Evolutionary conservation across 129 eudicot genomes (phyloP), one percentile per base, ranked within the genome.

Genomic region (Cynara cardunculus): DNA sequence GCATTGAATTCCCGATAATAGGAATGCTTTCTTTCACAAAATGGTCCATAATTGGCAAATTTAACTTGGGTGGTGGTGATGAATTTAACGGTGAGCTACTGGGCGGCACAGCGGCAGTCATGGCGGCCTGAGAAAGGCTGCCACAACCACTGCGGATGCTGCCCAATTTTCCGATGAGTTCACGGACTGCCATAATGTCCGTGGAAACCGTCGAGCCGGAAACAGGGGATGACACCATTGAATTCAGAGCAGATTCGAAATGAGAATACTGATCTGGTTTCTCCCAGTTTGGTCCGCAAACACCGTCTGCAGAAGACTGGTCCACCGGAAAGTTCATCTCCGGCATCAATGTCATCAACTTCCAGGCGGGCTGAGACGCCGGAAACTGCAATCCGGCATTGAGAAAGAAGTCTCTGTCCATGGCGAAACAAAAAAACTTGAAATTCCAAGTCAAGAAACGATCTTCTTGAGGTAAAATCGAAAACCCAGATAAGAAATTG

Each of bases 171-270:
- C 91, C 91, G 34, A 87, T 85, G 72, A 90, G 88, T 71, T 90
- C 90, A 25, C 93, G 82, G 72, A 87, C 85, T 26, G 79, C 81
- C 35, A 84, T 84, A 53, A 69, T 76, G 34, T 92, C 94, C 41
- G 68, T 77, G 12, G 89, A 70, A 1, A 59, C 69, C 1, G 76
- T 84, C 0, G 95, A 80, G 77, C 69, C 72, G 28, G 95, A 85
- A 77, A 83, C 88, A 8, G 94, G 89, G 72, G 95, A 88, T 1
- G 95, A 84, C 26, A 86, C 91, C 82, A 90, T 85, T 44, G 98
- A 93, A 86, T 89, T 88, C 80, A 86, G 49, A 30, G 91, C 76
- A 16, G 97, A 88, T 14, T 86, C 97, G 37, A 89, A 91, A 12
- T 89, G 92, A 14, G 90, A 69, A 70, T 25, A 87, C 7, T 80